Evolutionary conservation across 2,329 filamentous ascomycete species (phyloP), one percentile per base, ranked within the genome.

Genomic region (Trichoderma harzianum): DNA sequence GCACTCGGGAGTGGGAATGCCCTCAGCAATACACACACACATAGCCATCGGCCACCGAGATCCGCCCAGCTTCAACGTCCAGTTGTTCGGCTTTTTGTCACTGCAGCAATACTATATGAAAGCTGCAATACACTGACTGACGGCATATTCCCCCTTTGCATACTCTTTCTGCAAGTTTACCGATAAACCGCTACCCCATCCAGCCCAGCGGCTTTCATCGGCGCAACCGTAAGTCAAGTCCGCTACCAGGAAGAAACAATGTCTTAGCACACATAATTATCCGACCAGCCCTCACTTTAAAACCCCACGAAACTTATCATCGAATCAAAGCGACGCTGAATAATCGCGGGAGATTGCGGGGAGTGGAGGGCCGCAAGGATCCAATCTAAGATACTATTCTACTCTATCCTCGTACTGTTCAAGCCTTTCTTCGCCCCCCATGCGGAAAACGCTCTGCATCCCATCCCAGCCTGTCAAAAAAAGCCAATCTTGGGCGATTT

Each of bases 191-290:
- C 28, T 51, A 6, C n/a, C 18, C 36, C 39, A 8, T 47, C 16
- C 16, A 39, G 47, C 61, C 26, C n/a, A n/a, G 26, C 66, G 66
- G 66, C 66, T 69, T 69, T 69, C 66, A 11, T 69, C 66, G 66
- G 66, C 66, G 55, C 66, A 69, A 60, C 34, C 7, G 12, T 7
- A 36, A 16, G 12, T n/a, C 47, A 11, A 10, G 30, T 26, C 64
- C 51, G 30, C 7, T 16, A 14, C 14, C 34, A 58, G 18, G 11
- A 6, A 6, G 3, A 67, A 8, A n/a, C 64, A 24, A 30, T 8
- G 24, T n/a, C 16, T 58, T n/a, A 30, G 16, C 18, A 32, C 28
- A 14, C 2, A 28, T 7, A 32, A 60, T 32, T n/a, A 30, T 18
- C n/a, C 55, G 30, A 39, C 8, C 16, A 32, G 7, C 18, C 18